Base-by-base conservation (phyloP, 805 yeast species). In the Geotrichum ghanense region DNA sequence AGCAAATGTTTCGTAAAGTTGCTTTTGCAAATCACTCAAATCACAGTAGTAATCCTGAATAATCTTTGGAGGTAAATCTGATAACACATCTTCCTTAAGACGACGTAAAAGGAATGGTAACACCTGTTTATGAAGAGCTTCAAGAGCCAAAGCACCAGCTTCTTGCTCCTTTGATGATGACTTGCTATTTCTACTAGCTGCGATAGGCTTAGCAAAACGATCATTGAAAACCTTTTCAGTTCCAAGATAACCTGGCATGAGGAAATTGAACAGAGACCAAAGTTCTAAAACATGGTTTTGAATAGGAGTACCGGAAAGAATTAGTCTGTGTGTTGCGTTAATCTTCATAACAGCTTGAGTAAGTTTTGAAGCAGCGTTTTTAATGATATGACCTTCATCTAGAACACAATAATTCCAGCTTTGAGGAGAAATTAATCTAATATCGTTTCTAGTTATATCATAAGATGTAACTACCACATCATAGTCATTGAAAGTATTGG, bases 221-320 rank as follows among this genome's bases (percentile, higher is more conserved):
- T 90, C 97, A 58, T 88, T 92, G 69, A 92, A 92, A 44, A 82
- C 75, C 64, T 88, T 90, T 59, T 92, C 98, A 2, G 94, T 81
- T 12, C 99, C 99, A 53, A 92, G 70, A 59, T 92, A 92, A 0
- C 99, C 99, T 1, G 99, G 99, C 99, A 92, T 92, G 63, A 92
- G 71, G 63, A 88, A 92, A 64, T 92, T 98, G 70, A 92, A 92
- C 58, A 92, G 70, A 2, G 98, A 92, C 99, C 99, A 92, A 51
- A 92, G 69, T 64, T 92, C 99, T 40, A 92, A 72, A 2, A 92
- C 98, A 59, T 92, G 92, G 61, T 92, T 92, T 64, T 92, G 99
- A 56, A 92, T 92, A 12, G 99, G 99, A 0, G 99, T 92, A 56
- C 99, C 99, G 0, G 97, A 85, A 50, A 92, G 70, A 37, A 92